These are phyloP conservation scores for Penicillium digitatum DNA, from an alignment of 2,329 filamentous ascomycete genomes.

Conservation along the genomic window DNA sequence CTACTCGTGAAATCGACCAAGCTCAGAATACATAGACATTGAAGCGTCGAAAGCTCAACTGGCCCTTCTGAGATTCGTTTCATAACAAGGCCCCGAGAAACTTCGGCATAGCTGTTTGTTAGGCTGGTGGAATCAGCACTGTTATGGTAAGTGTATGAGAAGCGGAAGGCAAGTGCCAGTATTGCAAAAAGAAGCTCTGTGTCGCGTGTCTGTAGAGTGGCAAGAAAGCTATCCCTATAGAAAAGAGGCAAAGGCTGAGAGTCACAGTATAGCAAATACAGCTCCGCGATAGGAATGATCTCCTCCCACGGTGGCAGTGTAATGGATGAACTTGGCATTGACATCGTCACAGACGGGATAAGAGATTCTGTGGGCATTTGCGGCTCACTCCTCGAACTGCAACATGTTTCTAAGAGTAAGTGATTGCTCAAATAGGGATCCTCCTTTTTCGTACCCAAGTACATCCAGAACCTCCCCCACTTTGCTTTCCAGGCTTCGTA, in stretches of 20 bases:
- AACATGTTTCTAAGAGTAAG: conserved; percentile 3
- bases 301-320: conserved; percentile 40
- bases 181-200: conserved; percentile 36
- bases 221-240: conserved; percentile 39
- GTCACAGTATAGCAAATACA: conserved; percentile 49
- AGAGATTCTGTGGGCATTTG: conserved; percentile 6
- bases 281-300: conserved; percentile 38
- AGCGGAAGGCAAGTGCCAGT: conserved; percentile 45
- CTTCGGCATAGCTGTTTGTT: conserved; percentile 38
- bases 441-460: conserved; percentile 29
- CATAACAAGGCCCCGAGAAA: conserved; percentile 38
- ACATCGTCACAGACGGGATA: conserved; percentile 8
- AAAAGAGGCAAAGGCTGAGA: conserved; percentile 51
- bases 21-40: conserved; percentile 42
- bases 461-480: conserved; percentile 36
- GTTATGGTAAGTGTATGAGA: conserved; percentile 30
- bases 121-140: conserved; percentile 22
- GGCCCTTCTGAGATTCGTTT: conserved; percentile 38
- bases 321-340: conserved; percentile 19
- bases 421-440: not conserved
- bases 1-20: conserved; percentile 43
- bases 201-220: conserved; percentile 39
- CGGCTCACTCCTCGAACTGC: conserved; percentile 15
- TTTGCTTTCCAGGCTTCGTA: conserved; percentile 34
- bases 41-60: conserved; percentile 44